A percentile compares a stretch with the other conserved stretches of the same genome.
phyloP scores from a whole-genome alignment of 164 flowering plant species.

The Cinnamomum chago region DNA sequence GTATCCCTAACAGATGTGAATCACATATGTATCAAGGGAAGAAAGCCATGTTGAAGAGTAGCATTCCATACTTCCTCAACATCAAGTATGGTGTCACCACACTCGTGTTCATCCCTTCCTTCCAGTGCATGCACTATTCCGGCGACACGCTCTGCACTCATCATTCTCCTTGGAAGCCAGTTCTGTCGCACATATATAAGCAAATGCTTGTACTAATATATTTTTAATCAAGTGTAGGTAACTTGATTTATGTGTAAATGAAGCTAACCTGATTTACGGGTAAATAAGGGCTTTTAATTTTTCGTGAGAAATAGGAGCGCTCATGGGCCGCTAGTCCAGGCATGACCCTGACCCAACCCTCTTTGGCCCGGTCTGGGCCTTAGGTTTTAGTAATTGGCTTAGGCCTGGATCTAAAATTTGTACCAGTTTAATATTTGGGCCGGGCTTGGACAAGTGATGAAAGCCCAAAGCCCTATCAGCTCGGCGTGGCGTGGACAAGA shows the following conservation, averaged over 20 bases:
- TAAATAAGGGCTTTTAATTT: background rate
- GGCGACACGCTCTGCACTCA: constrained; percentile 44
- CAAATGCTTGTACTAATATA: no score
- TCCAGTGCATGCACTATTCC: constrained; percentile 41
- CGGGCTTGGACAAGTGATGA: no score
- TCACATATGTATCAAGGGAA: background rate
- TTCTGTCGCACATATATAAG: constrained; percentile 22
- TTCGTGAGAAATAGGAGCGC: background rate
- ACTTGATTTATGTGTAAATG: no score
- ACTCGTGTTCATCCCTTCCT: constrained; percentile 43
- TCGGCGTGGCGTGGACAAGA: no score
- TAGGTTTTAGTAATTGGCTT: no score
- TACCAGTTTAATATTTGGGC: no score
- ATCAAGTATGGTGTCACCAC: constrained; percentile 21
- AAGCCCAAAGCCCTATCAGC: no score
- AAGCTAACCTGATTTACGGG: background rate
- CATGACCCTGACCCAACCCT: no score
- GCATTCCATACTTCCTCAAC: constrained; percentile 36
- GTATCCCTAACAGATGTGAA: background rate
- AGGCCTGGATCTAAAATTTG: no score
- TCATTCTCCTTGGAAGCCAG: constrained; percentile 43
- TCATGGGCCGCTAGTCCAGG: no score
- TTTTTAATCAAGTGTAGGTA: no score
- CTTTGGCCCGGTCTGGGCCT: no score
- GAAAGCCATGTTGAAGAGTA: constrained; percentile 32